phyloP scores from a whole-genome alignment of 805 yeast genomes.

The Candida schatavii region DNA sequence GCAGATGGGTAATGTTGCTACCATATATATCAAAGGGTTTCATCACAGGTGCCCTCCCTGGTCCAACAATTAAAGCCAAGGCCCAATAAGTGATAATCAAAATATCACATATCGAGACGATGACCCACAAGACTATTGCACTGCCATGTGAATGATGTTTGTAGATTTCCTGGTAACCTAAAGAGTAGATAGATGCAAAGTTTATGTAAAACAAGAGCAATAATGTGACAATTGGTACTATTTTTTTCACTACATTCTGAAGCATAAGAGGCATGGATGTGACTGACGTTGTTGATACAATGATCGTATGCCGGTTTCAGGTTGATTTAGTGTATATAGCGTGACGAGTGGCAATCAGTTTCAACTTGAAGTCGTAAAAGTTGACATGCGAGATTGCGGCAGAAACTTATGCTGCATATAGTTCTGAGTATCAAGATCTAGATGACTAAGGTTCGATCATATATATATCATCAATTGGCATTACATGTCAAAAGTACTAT shows the following conservation, averaged over 20 bases:
- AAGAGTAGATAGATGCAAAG: slow-evolving; percentile 43
- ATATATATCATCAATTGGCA: no score
- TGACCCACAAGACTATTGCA: slow-evolving; percentile 38
- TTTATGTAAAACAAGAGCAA: slow-evolving; percentile 37
- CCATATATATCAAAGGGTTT: slow-evolving; percentile 34
- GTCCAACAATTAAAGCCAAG: slow-evolving; percentile 48
- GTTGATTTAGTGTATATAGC: no score
- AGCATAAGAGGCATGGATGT: background rate
- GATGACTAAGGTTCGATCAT: no score
- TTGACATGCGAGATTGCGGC: no score
- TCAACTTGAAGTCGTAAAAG: no score
- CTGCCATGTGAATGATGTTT: slow-evolving; percentile 23
- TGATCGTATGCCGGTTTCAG: no score
- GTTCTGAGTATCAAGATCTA: no score
- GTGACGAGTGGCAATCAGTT: no score
- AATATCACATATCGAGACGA: slow-evolving; percentile 21
- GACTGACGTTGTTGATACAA: no score
- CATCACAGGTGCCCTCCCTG: slow-evolving; percentile 46
- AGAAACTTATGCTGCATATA: no score
- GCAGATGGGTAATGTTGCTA: slow-evolving; percentile 15
- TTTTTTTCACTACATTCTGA: slow-evolving; percentile 9
- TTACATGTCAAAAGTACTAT: no score
- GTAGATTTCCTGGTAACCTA: slow-evolving; percentile 41
- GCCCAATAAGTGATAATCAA: slow-evolving; percentile 40
- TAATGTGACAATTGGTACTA: slow-evolving; percentile 27